Conservation (phyloP, 2,329 filamentous ascomycete species). For the Claviceps fusiformis region DNA sequence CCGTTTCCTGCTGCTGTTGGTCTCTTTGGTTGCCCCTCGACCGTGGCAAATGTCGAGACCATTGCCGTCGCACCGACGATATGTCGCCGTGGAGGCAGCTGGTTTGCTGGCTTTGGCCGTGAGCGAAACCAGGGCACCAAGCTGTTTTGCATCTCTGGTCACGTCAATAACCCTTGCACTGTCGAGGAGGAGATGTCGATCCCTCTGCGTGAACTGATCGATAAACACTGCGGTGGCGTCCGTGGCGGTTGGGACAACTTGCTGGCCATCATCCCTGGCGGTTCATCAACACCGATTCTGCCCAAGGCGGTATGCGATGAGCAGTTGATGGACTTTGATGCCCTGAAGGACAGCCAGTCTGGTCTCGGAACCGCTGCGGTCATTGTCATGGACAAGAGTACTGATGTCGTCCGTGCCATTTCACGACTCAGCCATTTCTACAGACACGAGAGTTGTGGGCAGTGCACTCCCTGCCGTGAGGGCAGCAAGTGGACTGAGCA, state of each 20-base stretch:
- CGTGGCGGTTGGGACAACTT: slow-evolving; percentile 97
- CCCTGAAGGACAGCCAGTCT: slow-evolving; percentile 92
- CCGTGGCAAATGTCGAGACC: slow-evolving; percentile 96
- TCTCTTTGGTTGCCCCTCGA: slow-evolving; percentile 95
- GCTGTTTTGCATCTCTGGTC: slow-evolving; percentile 94
- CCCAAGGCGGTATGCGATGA: slow-evolving; percentile 84
- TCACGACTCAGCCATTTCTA: slow-evolving; percentile 91
- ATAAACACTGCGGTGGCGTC: slow-evolving; percentile 96
- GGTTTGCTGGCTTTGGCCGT: slow-evolving; percentile 89
- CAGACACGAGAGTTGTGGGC: slow-evolving; percentile 93
- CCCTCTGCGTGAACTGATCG: slow-evolving; percentile 86
- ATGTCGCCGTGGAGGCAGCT: slow-evolving; percentile 76
- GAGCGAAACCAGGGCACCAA: slow-evolving; percentile 96
- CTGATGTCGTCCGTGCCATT: slow-evolving; percentile 90
- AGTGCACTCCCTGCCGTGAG: slow-evolving; percentile 98
- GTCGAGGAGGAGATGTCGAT: slow-evolving; percentile 99
- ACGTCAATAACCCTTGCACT: slow-evolving; percentile 96
- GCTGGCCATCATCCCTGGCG: slow-evolving; percentile 85
- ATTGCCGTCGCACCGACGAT: slow-evolving; percentile 93
- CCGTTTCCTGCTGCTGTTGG: slow-evolving; percentile 96
- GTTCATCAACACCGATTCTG: slow-evolving; percentile 90
- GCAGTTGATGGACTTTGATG: slow-evolving; percentile 98
- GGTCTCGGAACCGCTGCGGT: slow-evolving; percentile 95
- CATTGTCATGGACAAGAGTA: slow-evolving; percentile 98
- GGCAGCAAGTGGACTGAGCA: slow-evolving; percentile 98